These are phyloP conservation scores for Exophiala spinifera DNA, from an alignment of 2,329 filamentous ascomycete species.

Conservation along the genomic window DNA sequence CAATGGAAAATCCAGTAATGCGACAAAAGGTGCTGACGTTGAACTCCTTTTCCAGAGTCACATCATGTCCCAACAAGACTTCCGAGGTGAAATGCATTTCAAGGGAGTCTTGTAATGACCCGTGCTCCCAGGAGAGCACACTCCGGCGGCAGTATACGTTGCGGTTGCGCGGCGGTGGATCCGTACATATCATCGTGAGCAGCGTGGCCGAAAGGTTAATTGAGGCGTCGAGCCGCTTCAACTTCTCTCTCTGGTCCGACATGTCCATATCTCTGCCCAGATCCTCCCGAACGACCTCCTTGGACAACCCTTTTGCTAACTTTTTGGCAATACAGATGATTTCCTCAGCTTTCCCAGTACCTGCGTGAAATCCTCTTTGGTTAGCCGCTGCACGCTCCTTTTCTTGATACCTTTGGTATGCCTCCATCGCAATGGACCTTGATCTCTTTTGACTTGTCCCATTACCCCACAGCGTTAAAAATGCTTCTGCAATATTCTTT, in stretches of 20 bases:
- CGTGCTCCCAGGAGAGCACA: background rate
- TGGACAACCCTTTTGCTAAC: background rate
- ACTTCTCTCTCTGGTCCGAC: background rate
- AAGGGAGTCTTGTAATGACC: background rate
- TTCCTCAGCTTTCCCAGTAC: background rate
- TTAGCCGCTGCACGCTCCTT: background rate
- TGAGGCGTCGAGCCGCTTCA: background rate
- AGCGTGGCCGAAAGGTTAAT: conserved; percentile 4
- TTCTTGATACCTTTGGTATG: conserved; percentile 2
- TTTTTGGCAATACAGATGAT: background rate
- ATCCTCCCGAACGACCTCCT: background rate
- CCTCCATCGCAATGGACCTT: background rate
- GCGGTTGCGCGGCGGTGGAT: background rate
- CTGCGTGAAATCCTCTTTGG: background rate
- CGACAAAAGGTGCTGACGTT: background rate
- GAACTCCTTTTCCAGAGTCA: background rate
- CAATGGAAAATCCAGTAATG: background rate
- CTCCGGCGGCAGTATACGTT: background rate
- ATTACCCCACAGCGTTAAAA: background rate
- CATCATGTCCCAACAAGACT: background rate
- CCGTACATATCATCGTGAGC: conserved; percentile 1
- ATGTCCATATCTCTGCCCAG: background rate
- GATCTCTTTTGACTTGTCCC: background rate
- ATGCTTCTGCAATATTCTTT: background rate
- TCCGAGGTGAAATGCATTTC: background rate